A percentile compares a stretch with the other conserved stretches of the same genome.
Evolutionary conservation across 2,329 filamentous ascomycete species (phyloP).

Genomic region (Apiospora aurea): DNA sequence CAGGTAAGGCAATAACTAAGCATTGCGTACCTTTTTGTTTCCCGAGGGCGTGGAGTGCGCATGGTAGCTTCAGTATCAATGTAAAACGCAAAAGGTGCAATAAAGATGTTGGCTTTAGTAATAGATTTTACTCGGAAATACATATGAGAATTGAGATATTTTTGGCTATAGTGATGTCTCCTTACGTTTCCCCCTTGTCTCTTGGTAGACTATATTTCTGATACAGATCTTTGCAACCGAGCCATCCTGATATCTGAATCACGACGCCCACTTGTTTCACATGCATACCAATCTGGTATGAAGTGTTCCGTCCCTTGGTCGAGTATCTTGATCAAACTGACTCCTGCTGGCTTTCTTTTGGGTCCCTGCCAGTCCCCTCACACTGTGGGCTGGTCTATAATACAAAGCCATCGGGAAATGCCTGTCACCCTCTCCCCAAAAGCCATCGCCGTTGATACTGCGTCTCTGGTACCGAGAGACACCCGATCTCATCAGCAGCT

Average conservation of each 20-base stretch:
- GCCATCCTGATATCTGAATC: neutral
- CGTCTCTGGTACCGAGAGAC: slow-evolving; percentile 31
- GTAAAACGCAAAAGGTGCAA: no score
- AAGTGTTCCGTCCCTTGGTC: neutral
- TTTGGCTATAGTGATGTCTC: no score
- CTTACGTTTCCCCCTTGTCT: no score
- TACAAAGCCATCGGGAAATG: slow-evolving; percentile 41
- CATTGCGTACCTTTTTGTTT: no score
- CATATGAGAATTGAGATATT: no score
- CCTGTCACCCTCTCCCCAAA: slow-evolving; percentile 37
- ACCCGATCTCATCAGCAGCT: slow-evolving; percentile 27
- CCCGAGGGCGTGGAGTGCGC: no score
- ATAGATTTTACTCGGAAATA: no score
- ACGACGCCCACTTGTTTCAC: neutral
- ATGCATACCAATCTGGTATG: neutral
- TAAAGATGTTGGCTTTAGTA: no score
- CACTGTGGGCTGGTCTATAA: slow-evolving; percentile 20
- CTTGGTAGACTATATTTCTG: no score
- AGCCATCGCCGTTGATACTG: slow-evolving; percentile 33
- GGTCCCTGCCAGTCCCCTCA: neutral
- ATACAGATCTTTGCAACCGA: neutral
- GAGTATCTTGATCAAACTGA: neutral
- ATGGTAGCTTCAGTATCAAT: no score
- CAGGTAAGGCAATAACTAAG: no score
- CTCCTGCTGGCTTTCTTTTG: neutral